These are phyloP conservation scores for Ustilago nuda DNA, from an alignment of 1,284 basidiomycete genomes.

Conservation along the genomic window DNA sequence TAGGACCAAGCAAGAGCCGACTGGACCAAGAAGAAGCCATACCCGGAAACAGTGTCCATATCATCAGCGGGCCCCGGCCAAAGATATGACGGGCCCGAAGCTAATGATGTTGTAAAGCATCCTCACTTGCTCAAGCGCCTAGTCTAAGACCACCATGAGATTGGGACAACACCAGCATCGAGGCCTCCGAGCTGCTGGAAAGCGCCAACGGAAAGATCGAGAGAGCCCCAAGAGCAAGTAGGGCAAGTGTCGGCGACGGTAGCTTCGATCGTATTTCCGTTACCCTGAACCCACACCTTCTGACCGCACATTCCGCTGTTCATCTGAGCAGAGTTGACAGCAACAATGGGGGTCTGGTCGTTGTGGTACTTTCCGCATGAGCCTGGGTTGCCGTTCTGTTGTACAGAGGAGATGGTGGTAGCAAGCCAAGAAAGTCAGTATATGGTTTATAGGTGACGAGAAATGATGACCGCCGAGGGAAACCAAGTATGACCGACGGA, in stretches of 20 bases:
- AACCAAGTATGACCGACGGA: not conserved
- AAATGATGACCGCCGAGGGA: not conserved
- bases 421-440: slow-evolving; percentile 6
- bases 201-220: slow-evolving; percentile 57
- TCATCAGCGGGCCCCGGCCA: not conserved
- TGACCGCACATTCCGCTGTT: slow-evolving; percentile 34
- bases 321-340: slow-evolving; percentile 51
- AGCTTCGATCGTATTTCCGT: slow-evolving; percentile 52
- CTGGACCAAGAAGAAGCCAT: not conserved
- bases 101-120: not conserved
- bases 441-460: not conserved
- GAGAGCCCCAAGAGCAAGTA: slow-evolving; percentile 42
- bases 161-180: slow-evolving; percentile 38
- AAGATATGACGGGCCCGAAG: slow-evolving; percentile 14
- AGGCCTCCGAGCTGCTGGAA: slow-evolving; percentile 46
- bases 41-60: not conserved
- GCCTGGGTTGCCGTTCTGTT: slow-evolving; percentile 53
- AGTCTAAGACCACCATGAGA: slow-evolving; percentile 46
- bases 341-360: slow-evolving; percentile 46
- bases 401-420: not conserved
- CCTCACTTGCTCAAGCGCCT: not conserved
- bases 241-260: slow-evolving; percentile 54
- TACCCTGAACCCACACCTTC: slow-evolving; percentile 35
- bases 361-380: slow-evolving; percentile 55
- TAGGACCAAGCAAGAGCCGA: not conserved